Percentiles rank a stretch among this genome's conserved stretches.
Conservation (phyloP, 2,329 filamentous ascomycete genomes). For the Rutstroemia sp. region DNA sequence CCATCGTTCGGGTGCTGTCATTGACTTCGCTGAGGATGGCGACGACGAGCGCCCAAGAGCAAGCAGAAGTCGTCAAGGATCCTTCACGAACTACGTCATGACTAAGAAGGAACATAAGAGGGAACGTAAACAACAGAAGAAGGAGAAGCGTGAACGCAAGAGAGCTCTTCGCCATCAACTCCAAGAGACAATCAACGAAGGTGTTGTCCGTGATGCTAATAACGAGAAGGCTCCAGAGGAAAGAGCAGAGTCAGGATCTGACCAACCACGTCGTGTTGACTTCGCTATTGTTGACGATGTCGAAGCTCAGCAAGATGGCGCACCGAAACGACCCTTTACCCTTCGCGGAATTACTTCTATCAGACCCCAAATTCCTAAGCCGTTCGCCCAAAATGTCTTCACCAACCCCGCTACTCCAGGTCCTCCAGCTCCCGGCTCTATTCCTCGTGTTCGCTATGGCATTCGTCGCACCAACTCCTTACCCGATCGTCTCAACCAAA, state of each 20-base stretch:
- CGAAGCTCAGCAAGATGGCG: conserved; percentile 11
- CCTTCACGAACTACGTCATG: conserved; percentile 17
- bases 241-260: conserved; percentile 11
- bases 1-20: conserved; percentile 27
- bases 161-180: conserved; percentile 17
- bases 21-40: conserved; percentile 46
- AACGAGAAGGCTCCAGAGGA: conserved; percentile 16
- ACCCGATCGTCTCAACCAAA: conserved; percentile 56
- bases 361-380: conserved; percentile 54
- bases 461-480: conserved; percentile 69
- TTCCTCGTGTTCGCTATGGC: conserved; percentile 53
- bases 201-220: conserved; percentile 7
- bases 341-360: conserved; percentile 52
- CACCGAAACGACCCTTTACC: conserved; percentile 42
- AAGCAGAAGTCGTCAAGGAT: conserved; percentile 21
- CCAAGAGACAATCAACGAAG: conserved; percentile 20
- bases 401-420: conserved; percentile 31
- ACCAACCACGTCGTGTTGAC: conserved; percentile 49
- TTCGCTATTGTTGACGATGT: conserved; percentile 40
- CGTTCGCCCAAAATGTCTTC: conserved; percentile 67
- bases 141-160: conserved; percentile 19
- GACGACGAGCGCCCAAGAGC: conserved; percentile 36
- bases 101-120: conserved; percentile 32
- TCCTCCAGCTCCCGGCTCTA: conserved; percentile 32
- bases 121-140: conserved; percentile 33